Base-by-base conservation (phyloP, 2,329 filamentous ascomycete genomes). In the Pyricularia sp. region DNA sequence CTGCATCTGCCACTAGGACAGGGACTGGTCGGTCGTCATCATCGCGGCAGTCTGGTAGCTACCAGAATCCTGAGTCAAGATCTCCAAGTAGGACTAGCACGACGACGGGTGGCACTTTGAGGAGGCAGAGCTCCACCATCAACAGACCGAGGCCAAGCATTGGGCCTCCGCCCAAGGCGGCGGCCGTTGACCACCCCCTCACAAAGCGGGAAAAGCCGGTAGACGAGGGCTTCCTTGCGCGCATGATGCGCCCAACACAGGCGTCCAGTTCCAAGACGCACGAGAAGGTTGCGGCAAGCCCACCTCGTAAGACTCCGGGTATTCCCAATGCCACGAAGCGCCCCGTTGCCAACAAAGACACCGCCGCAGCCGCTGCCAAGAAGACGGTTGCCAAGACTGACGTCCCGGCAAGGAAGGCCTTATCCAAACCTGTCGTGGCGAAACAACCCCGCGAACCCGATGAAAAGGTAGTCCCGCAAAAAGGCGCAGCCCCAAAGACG, bases 161-260 rank as follows among this genome's bases (percentile, higher is more conserved):
- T 23, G 86, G 86, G 1, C 85, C 82, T 2, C 86, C 87, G 9
- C 85, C 86, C 2, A 89, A 87, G 77, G 88, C 85, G 72, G 76
- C 81, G 11, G 79, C 84, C 70, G 76, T 82, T 77, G 82, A 84
- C 63, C 75, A 82, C 73, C 74, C 84, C 67, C 71, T 82, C 7
- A 77, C 81, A 1, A 84, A 84, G 73, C 81, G 83, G 70, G 81
- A 85, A 30, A 82, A 81, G 65, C 84, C 85, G 23, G 82, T 90
- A 1, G 89, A 92, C 71, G 89, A 92, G 72, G 79, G 87, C 17
- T 94, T 94, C 78, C 80, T 94, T 30, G 90, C 90, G n/a, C 86
- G 91, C 68, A 93, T 94, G 91, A 93, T 90, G 87, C 83, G 91
- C 59, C 91, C 91, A 2, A 94, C 91, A 0, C 86, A 90, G 64